A percentile compares a stretch with the other conserved stretches of the same genome.
phyloP scores from a whole-genome alignment of 129 eudicot genomes.

The Arctium minus region DNA sequence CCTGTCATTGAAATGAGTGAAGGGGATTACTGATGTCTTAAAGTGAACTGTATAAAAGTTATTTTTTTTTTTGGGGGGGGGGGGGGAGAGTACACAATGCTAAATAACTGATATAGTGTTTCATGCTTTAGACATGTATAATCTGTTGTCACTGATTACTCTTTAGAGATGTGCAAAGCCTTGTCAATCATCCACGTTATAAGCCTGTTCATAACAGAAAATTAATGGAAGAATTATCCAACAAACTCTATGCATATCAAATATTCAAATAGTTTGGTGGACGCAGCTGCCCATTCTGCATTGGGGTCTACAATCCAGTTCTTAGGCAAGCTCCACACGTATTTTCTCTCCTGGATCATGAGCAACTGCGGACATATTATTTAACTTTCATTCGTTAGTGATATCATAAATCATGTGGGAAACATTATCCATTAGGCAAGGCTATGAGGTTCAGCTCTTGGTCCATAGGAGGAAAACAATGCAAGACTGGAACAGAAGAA shows the following conservation, averaged over 20 bases:
- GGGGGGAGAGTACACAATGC: background rate
- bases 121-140: background rate
- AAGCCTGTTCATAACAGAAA: background rate
- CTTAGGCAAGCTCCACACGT: background rate
- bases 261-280: background rate
- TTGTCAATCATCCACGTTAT: background rate
- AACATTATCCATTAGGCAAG: background rate
- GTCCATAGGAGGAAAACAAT: conserved; percentile 2
- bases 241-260: background rate
- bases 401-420: background rate
- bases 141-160: background rate
- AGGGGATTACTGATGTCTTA: background rate
- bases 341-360: background rate
- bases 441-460: background rate
- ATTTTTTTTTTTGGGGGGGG: background rate
- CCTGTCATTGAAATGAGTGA: conserved; percentile 12
- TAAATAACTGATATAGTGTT: background rate
- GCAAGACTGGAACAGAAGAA: background rate
- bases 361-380: background rate
- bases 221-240: background rate
- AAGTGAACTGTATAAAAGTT: background rate
- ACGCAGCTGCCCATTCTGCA: background rate
- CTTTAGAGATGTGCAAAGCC: background rate
- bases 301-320: background rate
- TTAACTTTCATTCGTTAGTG: background rate